Evolutionary conservation across 352 stramenopile genomes (phyloP).

Genomic region (Globisporangium cylindrosporum): DNA sequence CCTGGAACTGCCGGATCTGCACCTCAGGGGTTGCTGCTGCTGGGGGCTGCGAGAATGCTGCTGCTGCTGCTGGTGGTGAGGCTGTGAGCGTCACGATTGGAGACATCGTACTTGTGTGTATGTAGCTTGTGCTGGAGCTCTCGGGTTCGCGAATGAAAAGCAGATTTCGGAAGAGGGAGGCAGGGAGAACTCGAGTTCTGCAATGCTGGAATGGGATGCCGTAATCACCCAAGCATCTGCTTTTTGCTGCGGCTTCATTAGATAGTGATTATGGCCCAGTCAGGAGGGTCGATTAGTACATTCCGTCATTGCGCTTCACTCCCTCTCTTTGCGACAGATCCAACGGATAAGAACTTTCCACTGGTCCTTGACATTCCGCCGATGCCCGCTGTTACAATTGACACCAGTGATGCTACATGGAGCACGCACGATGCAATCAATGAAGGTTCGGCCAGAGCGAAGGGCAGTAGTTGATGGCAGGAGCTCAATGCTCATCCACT

Average conservation of each 20-base stretch:
- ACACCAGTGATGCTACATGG: not conserved
- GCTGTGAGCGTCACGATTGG: not conserved
- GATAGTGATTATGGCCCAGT: not conserved
- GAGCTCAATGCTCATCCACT: not conserved
- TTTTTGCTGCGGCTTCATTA: not conserved
- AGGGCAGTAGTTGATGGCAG: not conserved
- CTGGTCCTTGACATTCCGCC: not conserved
- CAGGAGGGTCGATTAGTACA: constrained; percentile 3
- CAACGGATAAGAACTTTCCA: not conserved
- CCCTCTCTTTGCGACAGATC: not conserved
- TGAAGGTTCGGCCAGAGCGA: not conserved
- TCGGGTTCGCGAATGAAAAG: not conserved
- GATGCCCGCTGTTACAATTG: not conserved
- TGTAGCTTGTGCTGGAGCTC: not conserved
- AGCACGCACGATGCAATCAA: not conserved
- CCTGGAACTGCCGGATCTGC: constrained; percentile 23
- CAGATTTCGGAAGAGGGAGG: not conserved
- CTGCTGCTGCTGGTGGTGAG: not conserved
- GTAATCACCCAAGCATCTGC: constrained; percentile 4
- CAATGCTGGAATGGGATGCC: not conserved
- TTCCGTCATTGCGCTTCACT: not conserved
- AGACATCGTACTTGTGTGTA: not conserved
- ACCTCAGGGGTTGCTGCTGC: not conserved
- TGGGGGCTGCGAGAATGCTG: not conserved
- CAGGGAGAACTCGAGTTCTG: not conserved